Evolutionary conservation across 2,329 filamentous ascomycete species (phyloP).

Genomic region (Zelopaecilomyces penicillatus): DNA sequence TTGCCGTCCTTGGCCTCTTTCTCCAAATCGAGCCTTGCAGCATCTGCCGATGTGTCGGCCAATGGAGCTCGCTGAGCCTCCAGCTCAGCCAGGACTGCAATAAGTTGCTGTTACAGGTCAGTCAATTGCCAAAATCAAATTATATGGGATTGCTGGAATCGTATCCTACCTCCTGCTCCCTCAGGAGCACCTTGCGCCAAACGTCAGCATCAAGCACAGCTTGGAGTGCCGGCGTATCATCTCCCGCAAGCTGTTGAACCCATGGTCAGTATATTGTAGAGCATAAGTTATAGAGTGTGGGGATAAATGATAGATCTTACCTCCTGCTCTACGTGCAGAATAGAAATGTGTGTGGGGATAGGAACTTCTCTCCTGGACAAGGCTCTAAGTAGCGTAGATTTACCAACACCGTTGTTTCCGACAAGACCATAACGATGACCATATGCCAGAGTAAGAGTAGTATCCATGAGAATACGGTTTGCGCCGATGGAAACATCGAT

Average conservation of each 20-base stretch:
- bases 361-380: conserved; percentile 87
- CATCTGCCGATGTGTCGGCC: conserved; percentile 88
- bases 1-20: conserved; percentile 86
- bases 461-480: conserved; percentile 81
- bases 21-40: conserved; percentile 73
- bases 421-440: conserved; percentile 93
- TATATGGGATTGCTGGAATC: neutral
- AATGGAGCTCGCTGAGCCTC: conserved; percentile 69
- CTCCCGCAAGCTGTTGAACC: conserved; percentile 65
- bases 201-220: conserved; percentile 96
- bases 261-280: neutral
- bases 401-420: conserved; percentile 98
- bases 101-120: conserved; percentile 54
- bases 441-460: conserved; percentile 81
- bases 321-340: conserved; percentile 98
- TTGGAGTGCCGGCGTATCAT: conserved; percentile 90
- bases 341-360: conserved; percentile 95
- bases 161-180: conserved; percentile 67
- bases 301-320: conserved; percentile 35
- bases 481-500: conserved; percentile 92
- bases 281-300: neutral
- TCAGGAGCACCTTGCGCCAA: conserved; percentile 91
- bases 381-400: conserved; percentile 87
- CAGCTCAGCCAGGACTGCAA: conserved; percentile 62
- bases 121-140: neutral